These are phyloP conservation scores for Arxiozyma slooffiae DNA, from an alignment of 1,139 yeast species.

Conservation along the genomic window DNA sequence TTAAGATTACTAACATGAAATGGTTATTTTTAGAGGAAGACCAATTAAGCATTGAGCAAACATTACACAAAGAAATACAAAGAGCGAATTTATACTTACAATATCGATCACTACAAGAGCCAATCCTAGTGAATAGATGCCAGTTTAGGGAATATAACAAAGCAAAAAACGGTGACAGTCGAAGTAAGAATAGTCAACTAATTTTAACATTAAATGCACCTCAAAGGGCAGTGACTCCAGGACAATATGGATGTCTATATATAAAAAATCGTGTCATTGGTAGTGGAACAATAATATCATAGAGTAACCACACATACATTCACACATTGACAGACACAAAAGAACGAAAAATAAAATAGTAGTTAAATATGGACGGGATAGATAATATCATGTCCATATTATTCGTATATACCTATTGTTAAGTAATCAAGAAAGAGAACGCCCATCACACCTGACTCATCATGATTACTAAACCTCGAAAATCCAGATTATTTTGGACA, in stretches of 20 bases:
- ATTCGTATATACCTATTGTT: too few species aligned
- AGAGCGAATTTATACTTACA: slow-evolving; percentile 40
- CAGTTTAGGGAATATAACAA: slow-evolving; percentile 1
- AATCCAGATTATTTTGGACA: not conserved
- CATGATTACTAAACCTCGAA: not conserved
- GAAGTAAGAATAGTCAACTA: not conserved
- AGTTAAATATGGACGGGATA: too few species aligned
- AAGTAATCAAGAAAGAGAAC: too few species aligned
- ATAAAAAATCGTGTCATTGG: slow-evolving; percentile 62
- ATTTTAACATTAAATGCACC: not conserved
- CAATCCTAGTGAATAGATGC: slow-evolving; percentile 30
- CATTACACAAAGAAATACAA: slow-evolving; percentile 5
- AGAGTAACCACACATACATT: too few species aligned
- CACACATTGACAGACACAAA: too few species aligned
- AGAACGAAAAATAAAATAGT: too few species aligned
- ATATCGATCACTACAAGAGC: slow-evolving; percentile 60
- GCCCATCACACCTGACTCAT: not conserved
- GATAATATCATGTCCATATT: too few species aligned
- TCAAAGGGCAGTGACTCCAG: slow-evolving; percentile 78
- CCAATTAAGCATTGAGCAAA: not conserved
- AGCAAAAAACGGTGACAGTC: not conserved
- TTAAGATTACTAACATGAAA: slow-evolving; percentile 30
- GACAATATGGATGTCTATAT: slow-evolving; percentile 76
- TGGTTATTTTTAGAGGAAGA: not conserved
- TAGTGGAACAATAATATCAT: slow-evolving; percentile 46